phyloP scores from a whole-genome alignment of 306 rosid species.

The Quercus mongolica region DNA sequence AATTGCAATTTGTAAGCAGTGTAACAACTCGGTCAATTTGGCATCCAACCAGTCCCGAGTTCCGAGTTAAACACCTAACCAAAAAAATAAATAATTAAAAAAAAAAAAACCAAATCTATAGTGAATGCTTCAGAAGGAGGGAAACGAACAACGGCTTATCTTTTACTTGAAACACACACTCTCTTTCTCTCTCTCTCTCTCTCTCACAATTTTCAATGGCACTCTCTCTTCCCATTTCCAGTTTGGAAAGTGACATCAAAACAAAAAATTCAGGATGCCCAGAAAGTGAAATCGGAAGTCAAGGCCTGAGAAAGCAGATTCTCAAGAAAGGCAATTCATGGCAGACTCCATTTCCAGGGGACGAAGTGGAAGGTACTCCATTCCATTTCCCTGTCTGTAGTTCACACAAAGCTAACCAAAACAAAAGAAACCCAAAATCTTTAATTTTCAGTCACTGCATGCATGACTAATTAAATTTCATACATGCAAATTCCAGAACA shows the following conservation, averaged over 20 bases:
- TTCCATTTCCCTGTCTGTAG: not conserved
- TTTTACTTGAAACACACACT: conserved; percentile 15
- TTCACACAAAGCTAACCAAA: not conserved
- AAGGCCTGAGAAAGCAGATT: conserved; percentile 54
- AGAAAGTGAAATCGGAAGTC: conserved; percentile 38
- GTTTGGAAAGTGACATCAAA: conserved; percentile 13
- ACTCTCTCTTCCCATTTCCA: conserved; percentile 18
- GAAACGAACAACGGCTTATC: conserved; percentile 71
- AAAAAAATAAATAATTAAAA: too few relatives aligned
- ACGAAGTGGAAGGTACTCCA: conserved; percentile 54
- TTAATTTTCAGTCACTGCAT: not conserved
- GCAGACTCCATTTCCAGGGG: conserved; percentile 65
- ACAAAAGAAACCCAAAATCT: not conserved
- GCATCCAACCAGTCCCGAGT: not conserved
- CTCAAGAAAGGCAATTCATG: conserved; percentile 48
- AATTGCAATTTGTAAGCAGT: too few relatives aligned
- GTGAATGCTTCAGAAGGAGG: conserved; percentile 42
- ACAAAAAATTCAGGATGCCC: conserved; percentile 16
- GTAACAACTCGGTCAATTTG: not conserved
- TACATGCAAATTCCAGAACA: not conserved
- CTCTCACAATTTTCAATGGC: conserved; percentile 29
- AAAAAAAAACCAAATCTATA: not conserved
- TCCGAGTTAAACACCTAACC: not conserved
- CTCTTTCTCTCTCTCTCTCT: conserved; percentile 17
- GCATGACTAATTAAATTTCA: not conserved